phyloP scores from a whole-genome alignment of 2,329 filamentous ascomycete genomes.

The Cercospora sojina region DNA sequence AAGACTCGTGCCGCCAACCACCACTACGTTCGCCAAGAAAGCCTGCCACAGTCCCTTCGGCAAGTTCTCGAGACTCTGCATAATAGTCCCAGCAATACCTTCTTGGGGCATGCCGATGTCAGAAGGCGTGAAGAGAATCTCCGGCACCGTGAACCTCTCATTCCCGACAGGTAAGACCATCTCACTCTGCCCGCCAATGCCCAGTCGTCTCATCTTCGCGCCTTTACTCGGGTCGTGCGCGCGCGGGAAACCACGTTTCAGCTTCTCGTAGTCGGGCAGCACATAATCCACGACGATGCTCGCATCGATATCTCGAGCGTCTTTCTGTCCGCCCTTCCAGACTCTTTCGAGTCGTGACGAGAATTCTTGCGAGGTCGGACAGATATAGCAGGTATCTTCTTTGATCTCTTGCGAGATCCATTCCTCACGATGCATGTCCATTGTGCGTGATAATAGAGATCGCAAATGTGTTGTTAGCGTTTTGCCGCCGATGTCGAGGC shows the following conservation, averaged over 20 bases:
- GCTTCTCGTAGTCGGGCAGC: conserved; percentile 72
- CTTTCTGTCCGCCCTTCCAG: conserved; percentile 73
- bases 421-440: conserved; percentile 92
- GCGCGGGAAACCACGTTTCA: conserved; percentile 67
- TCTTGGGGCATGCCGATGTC: conserved; percentile 84
- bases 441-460: conserved; percentile 85
- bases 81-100: conserved; percentile 77
- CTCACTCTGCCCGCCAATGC: conserved; percentile 57
- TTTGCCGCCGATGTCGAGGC: conserved; percentile 89
- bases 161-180: conserved; percentile 85
- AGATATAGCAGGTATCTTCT: conserved; percentile 79
- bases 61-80: conserved; percentile 71
- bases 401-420: conserved; percentile 96
- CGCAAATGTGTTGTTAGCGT: conserved; percentile 90
- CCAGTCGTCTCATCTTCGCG: conserved; percentile 51
- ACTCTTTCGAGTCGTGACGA: conserved; percentile 71
- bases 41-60: conserved; percentile 82
- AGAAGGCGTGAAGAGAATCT: conserved; percentile 80
- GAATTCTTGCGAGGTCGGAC: conserved; percentile 50
- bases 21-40: conserved; percentile 80
- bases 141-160: conserved; percentile 86
- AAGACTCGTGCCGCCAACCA: conserved; percentile 81
- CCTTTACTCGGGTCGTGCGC: conserved; percentile 71
- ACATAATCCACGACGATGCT: conserved; percentile 84
- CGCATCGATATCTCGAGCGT: conserved; percentile 49